Base-by-base conservation (phyloP, 345 rosid species). In the Kandelia obovata region DNA sequence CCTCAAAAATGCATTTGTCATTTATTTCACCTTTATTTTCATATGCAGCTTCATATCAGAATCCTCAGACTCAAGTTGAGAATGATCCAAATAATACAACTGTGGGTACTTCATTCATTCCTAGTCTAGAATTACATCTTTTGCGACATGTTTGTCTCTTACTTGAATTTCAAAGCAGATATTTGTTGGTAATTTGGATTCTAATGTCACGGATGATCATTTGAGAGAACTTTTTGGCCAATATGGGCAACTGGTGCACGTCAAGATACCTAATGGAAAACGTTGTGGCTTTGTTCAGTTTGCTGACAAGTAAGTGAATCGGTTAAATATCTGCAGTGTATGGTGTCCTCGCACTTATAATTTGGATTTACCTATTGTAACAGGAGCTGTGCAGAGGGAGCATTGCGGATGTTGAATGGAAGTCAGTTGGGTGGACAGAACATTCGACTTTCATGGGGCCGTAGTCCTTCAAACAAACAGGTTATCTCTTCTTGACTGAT, bases 391-490 rank as follows among this genome's bases (percentile, higher is more conserved):
- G 98, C 97, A 0, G 98, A 91, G 83, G 91, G 88, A 83, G 97
- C 98, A 19, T 66, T 93, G 66, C 71, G 83, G 66, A 58, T 39
- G 68, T 65, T 93, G 62, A 85, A 89, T 64, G 98, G 98, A 64
- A 79, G 83, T 67, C 85, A 63, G 64, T 65, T 93, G 81, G 87
- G 92, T 0, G 97, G 96, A 49, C 96, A 92, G 78, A 89, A 77
- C 23, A 83, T 93, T 19, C 82, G 98, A 57, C 97, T 93, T 60
- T 91, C 98, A 28, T 93, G 98, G 98, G 98, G 98, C 51, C 97
- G 97, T 16, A 93, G 86, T 69, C 91, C 96, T 64, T 80, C 92
- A 28, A 82, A 80, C 86, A 93, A 91, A 72, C 98, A 90, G 90
- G 98, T 88, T 4, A 21, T 6, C 37, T 34, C 37, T 7, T 34